A percentile compares a stretch with the other conserved stretches of the same genome.
These are phyloP conservation scores for Paradendryphiella salina DNA, from an alignment of 2,329 filamentous ascomycete species.

Conservation along the genomic window DNA sequence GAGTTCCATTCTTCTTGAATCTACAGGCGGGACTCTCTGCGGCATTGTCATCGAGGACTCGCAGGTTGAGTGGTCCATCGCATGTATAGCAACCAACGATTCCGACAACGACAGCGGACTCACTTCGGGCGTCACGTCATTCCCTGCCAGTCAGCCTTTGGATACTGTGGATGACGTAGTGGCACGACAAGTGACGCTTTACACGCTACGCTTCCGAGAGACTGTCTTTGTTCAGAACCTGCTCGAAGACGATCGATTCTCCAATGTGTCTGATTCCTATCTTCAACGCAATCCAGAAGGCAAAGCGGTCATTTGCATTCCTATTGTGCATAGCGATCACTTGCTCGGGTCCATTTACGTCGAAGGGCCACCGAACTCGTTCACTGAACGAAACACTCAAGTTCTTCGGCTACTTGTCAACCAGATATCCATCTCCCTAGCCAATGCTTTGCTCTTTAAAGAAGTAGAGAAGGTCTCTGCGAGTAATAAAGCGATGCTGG, in stretches of 20 bases:
- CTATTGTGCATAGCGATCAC: conserved; percentile 73
- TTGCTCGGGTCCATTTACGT: conserved; percentile 76
- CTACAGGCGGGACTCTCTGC: conserved; percentile 72
- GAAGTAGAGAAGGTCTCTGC: conserved; percentile 76
- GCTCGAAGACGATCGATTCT: conserved; percentile 74
- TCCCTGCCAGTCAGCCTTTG: conserved; percentile 67
- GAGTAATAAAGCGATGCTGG: conserved; percentile 76
- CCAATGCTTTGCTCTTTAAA: conserved; percentile 66
- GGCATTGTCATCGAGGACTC: conserved; percentile 75
- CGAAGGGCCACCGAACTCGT: conserved; percentile 75
- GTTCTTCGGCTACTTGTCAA: conserved; percentile 70
- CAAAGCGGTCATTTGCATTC: conserved; percentile 77
- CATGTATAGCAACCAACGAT: conserved; percentile 73
- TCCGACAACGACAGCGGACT: conserved; percentile 27
- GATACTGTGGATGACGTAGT: conserved; percentile 66
- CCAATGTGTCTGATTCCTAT: conserved; percentile 72
- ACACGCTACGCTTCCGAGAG: conserved; percentile 76
- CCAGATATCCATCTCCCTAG: conserved; percentile 69
- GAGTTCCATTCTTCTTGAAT: conserved; percentile 79
- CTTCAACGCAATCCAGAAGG: conserved; percentile 68
- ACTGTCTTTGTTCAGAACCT: conserved; percentile 74
- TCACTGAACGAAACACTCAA: conserved; percentile 67
- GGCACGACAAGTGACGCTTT: conserved; percentile 76
- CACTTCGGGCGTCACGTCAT: conserved; percentile 62
- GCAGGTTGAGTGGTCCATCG: conserved; percentile 68